Evolutionary conservation across 2,329 filamentous ascomycete species (phyloP).

Genomic region (Fusarium sp.): DNA sequence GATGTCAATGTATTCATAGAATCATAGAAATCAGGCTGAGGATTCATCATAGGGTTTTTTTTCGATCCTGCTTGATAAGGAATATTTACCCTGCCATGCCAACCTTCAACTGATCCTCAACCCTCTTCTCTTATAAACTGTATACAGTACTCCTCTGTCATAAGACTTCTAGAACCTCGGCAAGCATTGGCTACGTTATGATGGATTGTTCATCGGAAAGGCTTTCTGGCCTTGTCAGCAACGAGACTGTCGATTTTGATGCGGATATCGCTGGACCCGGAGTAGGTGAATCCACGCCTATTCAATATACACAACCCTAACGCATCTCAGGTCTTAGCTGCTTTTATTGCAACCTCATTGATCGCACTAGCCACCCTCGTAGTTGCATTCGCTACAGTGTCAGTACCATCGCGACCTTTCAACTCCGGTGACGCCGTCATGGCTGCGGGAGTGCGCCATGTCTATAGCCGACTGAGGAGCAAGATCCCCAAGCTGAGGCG

Average conservation of each 20-base stretch:
- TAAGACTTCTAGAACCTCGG: no score
- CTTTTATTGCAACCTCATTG: not conserved
- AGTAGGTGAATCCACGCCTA: not conserved
- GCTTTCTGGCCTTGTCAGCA: fast-evolving
- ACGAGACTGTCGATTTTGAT: not conserved
- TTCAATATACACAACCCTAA: not conserved
- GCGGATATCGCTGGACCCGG: conserved; percentile 7
- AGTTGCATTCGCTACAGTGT: not conserved
- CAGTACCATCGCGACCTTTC: not conserved
- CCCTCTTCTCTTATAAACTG: no score
- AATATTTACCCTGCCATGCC: not conserved
- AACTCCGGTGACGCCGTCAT: not conserved
- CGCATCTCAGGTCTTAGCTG: not conserved
- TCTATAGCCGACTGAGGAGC: fast-evolving
- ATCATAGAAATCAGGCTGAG: no score
- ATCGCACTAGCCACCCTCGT: not conserved
- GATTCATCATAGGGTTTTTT: not conserved
- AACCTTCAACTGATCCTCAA: not conserved
- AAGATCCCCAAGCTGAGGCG: not conserved
- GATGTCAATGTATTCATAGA: no score
- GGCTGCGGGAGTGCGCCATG: not conserved
- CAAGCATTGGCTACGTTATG: not conserved
- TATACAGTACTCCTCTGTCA: no score
- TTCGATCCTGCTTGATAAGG: no score
- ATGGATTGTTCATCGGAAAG: not conserved